Conservation (phyloP, 1,139 yeast species). For the Candida anutae region DNA sequence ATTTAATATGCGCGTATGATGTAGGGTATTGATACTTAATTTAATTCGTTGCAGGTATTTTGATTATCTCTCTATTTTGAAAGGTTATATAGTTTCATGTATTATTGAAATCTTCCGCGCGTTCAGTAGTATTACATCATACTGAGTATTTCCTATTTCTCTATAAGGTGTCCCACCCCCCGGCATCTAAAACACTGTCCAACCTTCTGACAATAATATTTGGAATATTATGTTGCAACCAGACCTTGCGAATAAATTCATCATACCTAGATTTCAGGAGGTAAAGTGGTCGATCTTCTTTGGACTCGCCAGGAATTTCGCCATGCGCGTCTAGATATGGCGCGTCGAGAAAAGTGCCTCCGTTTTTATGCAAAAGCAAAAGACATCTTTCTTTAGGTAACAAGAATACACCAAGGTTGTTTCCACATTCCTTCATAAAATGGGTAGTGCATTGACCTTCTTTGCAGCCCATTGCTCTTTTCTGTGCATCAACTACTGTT, state of each 20-base stretch:
- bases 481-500: slow-evolving; percentile 58
- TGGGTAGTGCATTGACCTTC: slow-evolving; percentile 69
- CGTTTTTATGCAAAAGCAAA: slow-evolving; percentile 54
- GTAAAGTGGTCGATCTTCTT: slow-evolving; percentile 66
- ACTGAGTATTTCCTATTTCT: not conserved
- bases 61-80: not conserved
- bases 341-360: slow-evolving; percentile 78
- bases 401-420: slow-evolving; percentile 69
- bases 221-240: slow-evolving; percentile 77
- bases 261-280: slow-evolving; percentile 60
- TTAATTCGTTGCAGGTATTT: no score
- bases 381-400: slow-evolving; percentile 71
- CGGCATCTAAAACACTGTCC: slow-evolving; percentile 74
- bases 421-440: slow-evolving; percentile 54
- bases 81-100: not conserved
- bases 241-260: slow-evolving; percentile 54
- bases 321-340: slow-evolving; percentile 89
- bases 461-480: slow-evolving; percentile 39
- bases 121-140: not conserved
- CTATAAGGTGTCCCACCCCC: slow-evolving; percentile 92
- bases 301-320: slow-evolving; percentile 69
- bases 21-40: not conserved
- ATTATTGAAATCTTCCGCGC: not conserved
- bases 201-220: slow-evolving; percentile 72
- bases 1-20: not conserved